A percentile compares a stretch with the other conserved stretches of the same genome.
Evolutionary conservation across 1,284 basidiomycete species (phyloP).

Genomic region (Malassezia sp.): DNA sequence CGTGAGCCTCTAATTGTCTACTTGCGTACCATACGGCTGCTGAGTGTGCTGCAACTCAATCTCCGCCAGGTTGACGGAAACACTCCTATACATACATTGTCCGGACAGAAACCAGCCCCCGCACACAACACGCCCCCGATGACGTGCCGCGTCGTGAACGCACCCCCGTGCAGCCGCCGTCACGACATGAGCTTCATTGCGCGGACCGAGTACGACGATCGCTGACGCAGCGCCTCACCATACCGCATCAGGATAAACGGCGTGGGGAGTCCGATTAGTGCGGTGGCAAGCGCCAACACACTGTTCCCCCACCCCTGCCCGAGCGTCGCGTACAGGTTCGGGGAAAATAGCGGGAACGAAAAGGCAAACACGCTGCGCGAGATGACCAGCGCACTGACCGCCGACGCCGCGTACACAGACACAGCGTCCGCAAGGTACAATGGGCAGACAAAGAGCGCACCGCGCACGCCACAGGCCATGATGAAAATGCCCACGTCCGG

Average conservation of each 20-base stretch:
- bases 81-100: no score
- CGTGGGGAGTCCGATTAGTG: conserved; percentile 21
- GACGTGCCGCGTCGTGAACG: no score
- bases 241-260: conserved; percentile 5
- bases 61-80: no score
- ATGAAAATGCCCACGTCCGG: conserved; percentile 50
- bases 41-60: no score
- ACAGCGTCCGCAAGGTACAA: conserved; percentile 22
- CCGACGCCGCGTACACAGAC: conserved; percentile 17
- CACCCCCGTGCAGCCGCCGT: no score
- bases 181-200: conserved; percentile 3
- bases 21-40: no score
- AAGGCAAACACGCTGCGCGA: conserved; percentile 5
- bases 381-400: conserved; percentile 11
- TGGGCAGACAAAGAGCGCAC: conserved; percentile 6
- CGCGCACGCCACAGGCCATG: conserved; percentile 17
- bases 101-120: no score
- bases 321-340: conserved; percentile 55
- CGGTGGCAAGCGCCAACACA: conserved; percentile 19
- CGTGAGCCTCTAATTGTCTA: no score
- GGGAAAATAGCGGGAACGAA: conserved; percentile 64
- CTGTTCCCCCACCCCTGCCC: conserved; percentile 52
- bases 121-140: no score
- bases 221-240: not conserved
- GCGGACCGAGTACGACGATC: not conserved